A percentile compares a stretch with the other conserved stretches of the same genome.
phyloP scores from a whole-genome alignment of 2,329 filamentous ascomycete genomes.

The Rhexocercosporidium sp. region DNA sequence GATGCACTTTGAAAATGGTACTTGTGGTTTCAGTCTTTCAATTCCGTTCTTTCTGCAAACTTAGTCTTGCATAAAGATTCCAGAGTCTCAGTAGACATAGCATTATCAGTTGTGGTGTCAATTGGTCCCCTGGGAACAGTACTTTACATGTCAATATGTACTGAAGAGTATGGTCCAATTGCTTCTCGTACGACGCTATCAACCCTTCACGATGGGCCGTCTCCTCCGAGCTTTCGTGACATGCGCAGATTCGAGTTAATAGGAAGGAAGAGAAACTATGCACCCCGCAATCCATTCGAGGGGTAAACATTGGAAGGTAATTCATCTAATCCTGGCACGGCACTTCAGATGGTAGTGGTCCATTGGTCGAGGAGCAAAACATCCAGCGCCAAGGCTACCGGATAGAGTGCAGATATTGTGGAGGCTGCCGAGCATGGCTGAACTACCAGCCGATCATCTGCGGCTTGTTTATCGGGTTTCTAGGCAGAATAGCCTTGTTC shows the following conservation, averaged over 20 bases:
- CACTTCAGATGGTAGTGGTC: conserved; percentile 14
- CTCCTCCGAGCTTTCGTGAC: neutral
- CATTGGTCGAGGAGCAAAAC: conserved; percentile 17
- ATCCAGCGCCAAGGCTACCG: conserved; percentile 23
- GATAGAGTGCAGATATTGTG: conserved; percentile 20
- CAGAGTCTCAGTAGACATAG: neutral
- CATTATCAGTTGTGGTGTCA: neutral
- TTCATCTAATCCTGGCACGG: conserved; percentile 20
- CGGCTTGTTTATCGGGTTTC: neutral
- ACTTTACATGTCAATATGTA: neutral
- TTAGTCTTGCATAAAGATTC: neutral
- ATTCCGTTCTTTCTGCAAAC: neutral
- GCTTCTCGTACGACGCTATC: neutral
- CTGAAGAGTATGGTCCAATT: neutral
- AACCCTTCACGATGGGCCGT: neutral
- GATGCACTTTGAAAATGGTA: neutral
- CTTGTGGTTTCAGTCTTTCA: neutral
- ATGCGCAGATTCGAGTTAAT: conserved; percentile 18
- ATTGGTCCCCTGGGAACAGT: neutral
- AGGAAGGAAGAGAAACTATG: conserved; percentile 15
- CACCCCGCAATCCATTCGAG: conserved; percentile 27
- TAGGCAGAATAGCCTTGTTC: conserved; percentile 23
- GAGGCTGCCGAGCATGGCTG: conserved; percentile 20
- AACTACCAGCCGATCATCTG: conserved; percentile 7
- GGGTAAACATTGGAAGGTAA: conserved; percentile 25